A percentile compares a stretch with the other conserved stretches of the same genome.
phyloP scores from a whole-genome alignment of 192 early-diverging fungal species.

The Backusella mclennaniae region DNA sequence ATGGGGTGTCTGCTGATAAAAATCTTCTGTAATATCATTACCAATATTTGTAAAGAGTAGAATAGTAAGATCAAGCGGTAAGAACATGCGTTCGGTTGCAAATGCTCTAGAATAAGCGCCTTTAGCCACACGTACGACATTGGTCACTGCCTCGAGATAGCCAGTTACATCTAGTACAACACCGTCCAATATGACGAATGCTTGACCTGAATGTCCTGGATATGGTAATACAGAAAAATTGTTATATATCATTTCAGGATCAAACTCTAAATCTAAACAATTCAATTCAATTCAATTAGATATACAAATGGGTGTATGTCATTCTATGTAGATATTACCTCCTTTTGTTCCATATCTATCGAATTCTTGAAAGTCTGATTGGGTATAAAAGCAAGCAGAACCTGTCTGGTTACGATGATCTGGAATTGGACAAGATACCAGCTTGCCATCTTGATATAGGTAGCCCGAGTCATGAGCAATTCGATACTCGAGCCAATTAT shows the following conservation, averaged over 20 bases:
- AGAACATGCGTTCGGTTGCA: constrained; percentile 33
- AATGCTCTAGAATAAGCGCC: constrained; percentile 21
- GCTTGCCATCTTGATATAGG: constrained; percentile 8
- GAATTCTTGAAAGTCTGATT: constrained; percentile 9
- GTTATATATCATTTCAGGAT: constrained; percentile 3
- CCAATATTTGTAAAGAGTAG: constrained; percentile 28
- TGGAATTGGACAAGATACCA: constrained; percentile 33
- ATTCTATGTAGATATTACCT: constrained; percentile 10
- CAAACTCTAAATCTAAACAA: constrained; percentile 18
- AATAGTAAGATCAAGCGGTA: constrained; percentile 25
- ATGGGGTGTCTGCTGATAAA: constrained; percentile 17
- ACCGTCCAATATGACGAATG: constrained; percentile 28
- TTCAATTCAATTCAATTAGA: background rate
- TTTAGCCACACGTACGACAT: constrained; percentile 16
- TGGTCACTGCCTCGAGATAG: constrained; percentile 26
- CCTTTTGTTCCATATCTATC: constrained; percentile 21
- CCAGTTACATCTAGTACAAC: constrained; percentile 38
- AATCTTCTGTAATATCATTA: constrained; percentile 29
- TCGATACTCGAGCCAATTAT: constrained; percentile 31
- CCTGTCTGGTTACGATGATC: constrained; percentile 24
- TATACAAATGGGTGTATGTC: no score
- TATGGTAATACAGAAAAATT: constrained; percentile 22
- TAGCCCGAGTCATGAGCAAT: constrained; percentile 32
- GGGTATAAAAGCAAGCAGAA: constrained; percentile 28
- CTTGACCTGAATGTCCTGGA: background rate